Base-by-base conservation (phyloP, 1,284 basidiomycete species). In the Ustilago tritici region DNA sequence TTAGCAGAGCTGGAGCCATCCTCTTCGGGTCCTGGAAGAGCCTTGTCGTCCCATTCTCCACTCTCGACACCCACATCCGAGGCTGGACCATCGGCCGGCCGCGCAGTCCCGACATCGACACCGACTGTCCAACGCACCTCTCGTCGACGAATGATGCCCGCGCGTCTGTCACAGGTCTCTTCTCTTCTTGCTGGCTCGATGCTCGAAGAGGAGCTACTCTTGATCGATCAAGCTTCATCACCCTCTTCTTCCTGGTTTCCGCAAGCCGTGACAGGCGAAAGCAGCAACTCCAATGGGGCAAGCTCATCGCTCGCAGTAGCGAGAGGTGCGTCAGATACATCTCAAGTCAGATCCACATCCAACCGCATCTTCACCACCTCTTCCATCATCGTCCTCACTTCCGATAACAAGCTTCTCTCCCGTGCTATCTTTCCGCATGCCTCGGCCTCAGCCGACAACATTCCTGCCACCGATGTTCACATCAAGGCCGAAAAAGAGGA, bases 121-220 rank as follows among this genome's bases (percentile, higher is more conserved):
- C 31, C 65, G 2, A 49, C 55, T 15, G 55, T 32, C 12, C 70
- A 73, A 28, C 65, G 70, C 19, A 43, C 65, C n/a, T 73, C 65
- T 28, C 65, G 70, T 8, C 57, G 75, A 15, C 55, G 75, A 12
- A 70, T 60, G 38, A 77, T 82, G 80, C 80, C 80, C 1, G 75
- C 78, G 0, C 62, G 80, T 4, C 55, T 82, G 12, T 54, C 65
- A 7, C 67, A 76, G 41, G 78, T 82, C 31, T 82, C 80, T 19
- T 73, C 68, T 32, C 66, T 82, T 1, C 61, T 82, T 15, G 80
- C 79, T 10, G 81, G 81, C 0, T 74, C 72, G 17, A 69, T 56
- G 60, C 63, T 79, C 4, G 81, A 82, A 41, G 81, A 80, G 28
- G 79, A 82, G 46, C 69, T 82, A 19, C 50, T 76, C 23, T 34